Percentiles rank a stretch among this genome's conserved stretches.
phyloP scores from a whole-genome alignment of 2,329 filamentous ascomycete genomes.

The Whalleya microplaca region DNA sequence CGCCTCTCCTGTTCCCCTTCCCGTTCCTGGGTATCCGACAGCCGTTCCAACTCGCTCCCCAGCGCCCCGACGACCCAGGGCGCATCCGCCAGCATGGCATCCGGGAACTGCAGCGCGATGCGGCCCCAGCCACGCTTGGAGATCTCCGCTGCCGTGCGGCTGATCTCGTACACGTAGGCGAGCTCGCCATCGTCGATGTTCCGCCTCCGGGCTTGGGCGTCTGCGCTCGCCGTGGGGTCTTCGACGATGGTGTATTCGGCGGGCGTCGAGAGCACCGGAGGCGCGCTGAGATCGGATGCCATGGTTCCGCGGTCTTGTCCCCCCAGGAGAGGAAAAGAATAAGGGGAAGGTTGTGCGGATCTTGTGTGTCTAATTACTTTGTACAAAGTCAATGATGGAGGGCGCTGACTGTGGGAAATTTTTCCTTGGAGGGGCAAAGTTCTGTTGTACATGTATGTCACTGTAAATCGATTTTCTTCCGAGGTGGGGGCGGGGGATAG shows the following conservation, averaged over 20 bases:
- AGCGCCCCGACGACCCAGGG: slow-evolving; percentile 76
- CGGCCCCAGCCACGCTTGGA: slow-evolving; percentile 70
- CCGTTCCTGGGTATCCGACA: slow-evolving; percentile 4
- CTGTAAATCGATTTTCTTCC: no score
- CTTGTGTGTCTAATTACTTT: no score
- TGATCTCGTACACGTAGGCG: slow-evolving; percentile 79
- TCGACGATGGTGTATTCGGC: slow-evolving; percentile 61
- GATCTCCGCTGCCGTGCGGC: slow-evolving; percentile 77
- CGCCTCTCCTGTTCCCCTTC: slow-evolving; percentile 15
- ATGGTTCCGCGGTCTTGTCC: slow-evolving; percentile 36
- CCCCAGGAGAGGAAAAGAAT: neutral
- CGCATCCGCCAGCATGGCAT: slow-evolving; percentile 87
- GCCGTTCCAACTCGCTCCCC: slow-evolving; percentile 36
- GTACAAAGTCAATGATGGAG: no score
- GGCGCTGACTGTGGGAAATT: neutral
- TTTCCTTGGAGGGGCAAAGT: neutral
- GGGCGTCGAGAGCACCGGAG: slow-evolving; percentile 67
- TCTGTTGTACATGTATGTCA: neutral
- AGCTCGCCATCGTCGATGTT: slow-evolving; percentile 68
- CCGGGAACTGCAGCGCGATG: slow-evolving; percentile 93
- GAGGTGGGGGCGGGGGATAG: neutral
- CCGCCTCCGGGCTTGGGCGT: slow-evolving; percentile 36
- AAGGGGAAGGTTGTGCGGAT: no score
- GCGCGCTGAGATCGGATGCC: slow-evolving; percentile 51
- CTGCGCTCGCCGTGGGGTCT: slow-evolving; percentile 45